Percentiles rank a stretch among this genome's conserved stretches.
phyloP scores from a whole-genome alignment of 2,329 filamentous ascomycete species.

The Chrysosporium queenslandicum region DNA sequence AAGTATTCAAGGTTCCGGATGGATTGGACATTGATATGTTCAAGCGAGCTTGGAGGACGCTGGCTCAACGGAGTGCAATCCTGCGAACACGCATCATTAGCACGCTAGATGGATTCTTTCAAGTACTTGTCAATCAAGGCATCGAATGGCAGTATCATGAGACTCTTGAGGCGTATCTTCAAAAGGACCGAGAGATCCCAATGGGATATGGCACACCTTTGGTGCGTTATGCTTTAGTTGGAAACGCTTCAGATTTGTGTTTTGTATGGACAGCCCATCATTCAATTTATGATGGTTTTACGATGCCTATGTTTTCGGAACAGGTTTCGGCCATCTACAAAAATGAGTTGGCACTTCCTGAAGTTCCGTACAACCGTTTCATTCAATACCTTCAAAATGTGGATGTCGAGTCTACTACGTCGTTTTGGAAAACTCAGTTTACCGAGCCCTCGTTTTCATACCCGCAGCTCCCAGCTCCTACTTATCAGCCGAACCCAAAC shows the following conservation, averaged over 20 bases:
- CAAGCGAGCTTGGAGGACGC: constrained; percentile 31
- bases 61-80: constrained; percentile 29
- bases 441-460: not conserved
- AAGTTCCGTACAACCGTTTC: not conserved
- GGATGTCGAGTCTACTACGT: not conserved
- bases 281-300: constrained; percentile 33
- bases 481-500: not conserved
- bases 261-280: constrained; percentile 32
- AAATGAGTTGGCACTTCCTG: not conserved
- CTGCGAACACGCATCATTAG: constrained; percentile 33
- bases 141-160: not conserved
- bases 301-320: constrained; percentile 27
- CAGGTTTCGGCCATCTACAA: constrained; percentile 20
- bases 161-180: constrained; percentile 26
- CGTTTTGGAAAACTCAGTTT: not conserved
- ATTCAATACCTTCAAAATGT: not conserved
- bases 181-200: not conserved
- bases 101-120: constrained; percentile 15
- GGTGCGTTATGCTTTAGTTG: constrained; percentile 18
- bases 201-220: constrained; percentile 20
- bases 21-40: constrained; percentile 20
- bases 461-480: not conserved
- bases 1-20: constrained; percentile 27
- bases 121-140: not conserved
- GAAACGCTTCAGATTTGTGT: not conserved